These are phyloP conservation scores for Amoebophrya sp. DNA, from an alignment of 169 alveolate genomes.

Conservation along the genomic window DNA sequence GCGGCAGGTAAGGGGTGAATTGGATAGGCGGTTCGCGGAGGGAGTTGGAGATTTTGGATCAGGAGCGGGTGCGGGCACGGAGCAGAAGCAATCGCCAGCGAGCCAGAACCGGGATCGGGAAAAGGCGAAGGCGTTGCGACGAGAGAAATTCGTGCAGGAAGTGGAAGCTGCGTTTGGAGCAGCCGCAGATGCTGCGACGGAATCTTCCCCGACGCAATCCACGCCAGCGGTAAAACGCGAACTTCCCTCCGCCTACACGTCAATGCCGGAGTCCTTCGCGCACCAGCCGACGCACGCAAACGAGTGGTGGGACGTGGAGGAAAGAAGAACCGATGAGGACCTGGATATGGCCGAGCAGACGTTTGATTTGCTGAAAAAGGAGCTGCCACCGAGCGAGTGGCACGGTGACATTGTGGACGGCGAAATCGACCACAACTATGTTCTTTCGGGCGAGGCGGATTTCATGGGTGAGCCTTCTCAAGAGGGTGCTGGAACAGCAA, in stretches of 20 bases:
- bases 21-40: not conserved
- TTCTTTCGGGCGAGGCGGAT: not conserved
- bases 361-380: not conserved
- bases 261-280: not conserved
- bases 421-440: not conserved
- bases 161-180: too few species aligned
- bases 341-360: not conserved
- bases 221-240: too few species aligned
- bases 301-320: not conserved
- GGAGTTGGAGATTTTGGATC: too few species aligned
- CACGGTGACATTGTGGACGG: not conserved
- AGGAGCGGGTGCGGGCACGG: too few species aligned
- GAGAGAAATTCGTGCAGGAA: too few species aligned
- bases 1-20: not conserved
- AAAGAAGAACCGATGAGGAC: not conserved
- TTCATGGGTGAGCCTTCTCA: too few species aligned
- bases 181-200: too few species aligned
- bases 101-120: too few species aligned
- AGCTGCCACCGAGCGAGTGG: not conserved
- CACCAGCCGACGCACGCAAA: not conserved
- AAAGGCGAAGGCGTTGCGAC: too few species aligned
- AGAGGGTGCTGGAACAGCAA: too few species aligned
- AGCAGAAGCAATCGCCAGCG: too few species aligned
- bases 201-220: too few species aligned
- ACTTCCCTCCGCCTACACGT: not conserved